These are phyloP conservation scores for Chaetomiaceae sp. DNA, from an alignment of 2,329 filamentous ascomycete genomes.

Conservation along the genomic window DNA sequence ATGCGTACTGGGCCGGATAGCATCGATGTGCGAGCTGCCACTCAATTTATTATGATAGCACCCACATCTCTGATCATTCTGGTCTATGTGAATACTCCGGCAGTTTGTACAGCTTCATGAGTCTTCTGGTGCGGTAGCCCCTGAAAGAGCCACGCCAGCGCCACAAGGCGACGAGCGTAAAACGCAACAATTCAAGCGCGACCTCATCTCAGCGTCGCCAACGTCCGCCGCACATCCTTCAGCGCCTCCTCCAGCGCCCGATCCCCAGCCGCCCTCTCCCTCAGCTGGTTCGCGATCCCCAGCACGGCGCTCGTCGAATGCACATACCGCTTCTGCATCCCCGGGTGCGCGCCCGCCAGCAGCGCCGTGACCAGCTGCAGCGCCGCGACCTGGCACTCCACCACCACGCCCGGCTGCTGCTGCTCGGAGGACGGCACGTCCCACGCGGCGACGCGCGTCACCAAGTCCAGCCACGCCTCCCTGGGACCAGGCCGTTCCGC, in stretches of 20 bases:
- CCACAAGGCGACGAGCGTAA: too few species aligned
- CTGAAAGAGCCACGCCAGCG: too few species aligned
- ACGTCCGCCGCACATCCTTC: slow-evolving; percentile 35
- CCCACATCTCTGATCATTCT: too few species aligned
- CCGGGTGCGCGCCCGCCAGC: slow-evolving; percentile 40
- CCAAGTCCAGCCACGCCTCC: slow-evolving; percentile 52
- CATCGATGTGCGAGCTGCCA: too few species aligned
- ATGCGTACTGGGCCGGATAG: too few species aligned
- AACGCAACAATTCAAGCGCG: too few species aligned
- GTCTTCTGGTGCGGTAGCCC: not conserved
- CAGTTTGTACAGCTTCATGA: too few species aligned
- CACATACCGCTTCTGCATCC: slow-evolving; percentile 44
- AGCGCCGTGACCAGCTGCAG: slow-evolving; percentile 51
- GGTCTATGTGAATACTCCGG: too few species aligned
- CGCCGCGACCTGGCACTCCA: slow-evolving; percentile 48
- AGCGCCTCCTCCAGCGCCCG: slow-evolving; percentile 36
- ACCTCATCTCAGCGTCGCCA: slow-evolving; percentile 22
- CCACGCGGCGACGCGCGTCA: slow-evolving; percentile 47
- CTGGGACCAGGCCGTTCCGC: slow-evolving; percentile 36
- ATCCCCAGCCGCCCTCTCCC: slow-evolving; percentile 26
- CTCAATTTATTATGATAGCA: too few species aligned
- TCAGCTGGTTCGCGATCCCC: slow-evolving; percentile 42
- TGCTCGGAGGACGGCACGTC: slow-evolving; percentile 33
- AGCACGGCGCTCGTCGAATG: slow-evolving; percentile 46
- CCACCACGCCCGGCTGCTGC: slow-evolving; percentile 23